These are phyloP conservation scores for Colletotrichum liriopes DNA, from an alignment of 2,329 filamentous ascomycete species.

Conservation along the genomic window DNA sequence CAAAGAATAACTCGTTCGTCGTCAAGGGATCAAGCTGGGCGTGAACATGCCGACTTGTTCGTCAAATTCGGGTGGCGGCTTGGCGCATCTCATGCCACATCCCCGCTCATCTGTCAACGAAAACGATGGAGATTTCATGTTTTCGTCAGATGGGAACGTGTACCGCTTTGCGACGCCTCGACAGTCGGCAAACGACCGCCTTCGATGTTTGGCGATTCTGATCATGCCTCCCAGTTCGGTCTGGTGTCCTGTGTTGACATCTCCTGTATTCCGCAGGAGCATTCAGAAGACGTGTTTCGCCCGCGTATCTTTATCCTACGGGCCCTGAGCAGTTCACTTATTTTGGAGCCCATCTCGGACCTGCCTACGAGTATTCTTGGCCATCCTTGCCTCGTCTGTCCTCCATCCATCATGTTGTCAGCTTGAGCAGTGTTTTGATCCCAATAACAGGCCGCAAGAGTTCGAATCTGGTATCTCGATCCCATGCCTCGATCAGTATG, in stretches of 20 bases:
- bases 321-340: neutral
- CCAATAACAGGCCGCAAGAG: neutral
- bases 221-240: neutral
- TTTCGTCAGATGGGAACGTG: neutral
- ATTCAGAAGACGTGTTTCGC: neutral
- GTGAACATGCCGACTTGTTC: neutral
- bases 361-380: neutral
- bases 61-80: neutral
- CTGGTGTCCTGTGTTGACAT: neutral
- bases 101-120: neutral
- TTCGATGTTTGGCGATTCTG: neutral
- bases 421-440: conserved; percentile 41
- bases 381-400: neutral
- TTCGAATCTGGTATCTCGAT: conserved; percentile 42
- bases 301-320: neutral
- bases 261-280: neutral
- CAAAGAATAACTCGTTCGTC: neutral
- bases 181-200: neutral
- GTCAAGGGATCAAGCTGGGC: neutral
- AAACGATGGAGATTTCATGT: neutral
- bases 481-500: conserved; percentile 42
- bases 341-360: neutral
- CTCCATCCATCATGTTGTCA: neutral
- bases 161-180: neutral
- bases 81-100: no score